phyloP scores from a whole-genome alignment of 352 stramenopile genomes.

The Phytopythium aichiense region DNA sequence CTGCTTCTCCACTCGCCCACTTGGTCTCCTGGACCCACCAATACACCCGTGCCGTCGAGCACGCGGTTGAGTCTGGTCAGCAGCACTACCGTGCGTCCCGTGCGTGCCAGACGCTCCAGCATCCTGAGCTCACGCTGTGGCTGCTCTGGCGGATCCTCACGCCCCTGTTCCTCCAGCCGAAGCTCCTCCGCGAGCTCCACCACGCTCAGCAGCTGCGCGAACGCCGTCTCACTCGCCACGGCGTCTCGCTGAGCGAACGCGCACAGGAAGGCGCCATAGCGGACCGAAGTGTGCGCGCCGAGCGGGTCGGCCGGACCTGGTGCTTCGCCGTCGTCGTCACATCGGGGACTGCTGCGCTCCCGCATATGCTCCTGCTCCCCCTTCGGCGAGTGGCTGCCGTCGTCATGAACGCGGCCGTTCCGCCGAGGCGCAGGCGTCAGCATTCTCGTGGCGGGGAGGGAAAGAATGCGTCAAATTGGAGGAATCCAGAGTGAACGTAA shows the following conservation, averaged over 20 bases:
- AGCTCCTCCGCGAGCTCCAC: neutral
- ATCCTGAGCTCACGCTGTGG: neutral
- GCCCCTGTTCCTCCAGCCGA: neutral
- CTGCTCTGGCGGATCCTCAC: neutral
- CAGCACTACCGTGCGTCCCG: neutral
- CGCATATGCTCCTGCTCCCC: neutral
- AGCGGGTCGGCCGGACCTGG: neutral
- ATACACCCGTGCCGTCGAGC: neutral
- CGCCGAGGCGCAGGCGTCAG: no score
- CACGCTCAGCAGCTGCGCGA: slow-evolving; percentile 2
- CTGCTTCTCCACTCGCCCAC: neutral
- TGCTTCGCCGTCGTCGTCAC: neutral
- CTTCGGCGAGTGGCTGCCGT: neutral
- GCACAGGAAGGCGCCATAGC: neutral
- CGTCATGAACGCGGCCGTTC: neutral
- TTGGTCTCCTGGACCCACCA: neutral
- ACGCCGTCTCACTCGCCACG: neutral
- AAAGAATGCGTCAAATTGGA: no score
- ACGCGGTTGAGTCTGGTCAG: neutral
- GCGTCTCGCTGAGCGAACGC: neutral
- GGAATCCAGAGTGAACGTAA: no score
- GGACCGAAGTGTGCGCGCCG: neutral
- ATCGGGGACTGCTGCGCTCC: neutral
- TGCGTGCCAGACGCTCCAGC: neutral
- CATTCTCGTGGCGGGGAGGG: no score